Base-by-base conservation (phyloP, 2,329 filamentous ascomycete genomes). In the Aureobasidium sp. region DNA sequence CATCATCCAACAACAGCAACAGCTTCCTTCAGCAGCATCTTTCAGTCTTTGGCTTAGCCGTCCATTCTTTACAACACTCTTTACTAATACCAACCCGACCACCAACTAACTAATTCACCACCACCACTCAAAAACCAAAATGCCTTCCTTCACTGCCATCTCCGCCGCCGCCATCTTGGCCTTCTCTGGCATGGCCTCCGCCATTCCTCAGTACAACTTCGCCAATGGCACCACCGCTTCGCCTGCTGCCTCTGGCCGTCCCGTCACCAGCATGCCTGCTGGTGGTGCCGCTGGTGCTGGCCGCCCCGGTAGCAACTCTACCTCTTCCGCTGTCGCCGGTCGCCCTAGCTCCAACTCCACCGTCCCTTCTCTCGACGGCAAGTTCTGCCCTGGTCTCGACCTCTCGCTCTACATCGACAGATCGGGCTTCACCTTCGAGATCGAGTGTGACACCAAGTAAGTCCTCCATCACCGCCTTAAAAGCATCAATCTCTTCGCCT, bases 301-400 rank as follows among this genome's bases (percentile, higher is more conserved):
- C 44, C 29, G 39, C 35, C 19, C 42, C 27, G 17, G 44, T 24
- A 17, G 29, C 50, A 44, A 31, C 56, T 24, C 45, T 44, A 35
- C 33, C 35, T 11, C 31, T 42, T 15, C 61, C 31, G 29, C 31
- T 33, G 11, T 17, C 27, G 35, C 5, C 14, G 53, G 27, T 29
- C 27, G 27, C 27, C 27, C 27, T 29, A 29, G 33, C 17, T 19
- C 40, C 27, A 61, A 61, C 48, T 31, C 35, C 8, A 57, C 42
- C 40, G 40, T 9, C 17, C 50, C 61, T 31, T 22, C 59, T n/a
- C 22, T 42, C 17, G 47, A 59, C 33, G 37, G 39, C 61, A 49
- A 59, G 42, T 63, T 63, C 61, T 63, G 61, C 61, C 61, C 61
- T 47, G 39, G 40, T 12, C 61, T 63, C 40, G 40, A 63, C 47